Conservation (phyloP, 2,329 filamentous ascomycete genomes). For the Sordariomycetes sp. region DNA sequence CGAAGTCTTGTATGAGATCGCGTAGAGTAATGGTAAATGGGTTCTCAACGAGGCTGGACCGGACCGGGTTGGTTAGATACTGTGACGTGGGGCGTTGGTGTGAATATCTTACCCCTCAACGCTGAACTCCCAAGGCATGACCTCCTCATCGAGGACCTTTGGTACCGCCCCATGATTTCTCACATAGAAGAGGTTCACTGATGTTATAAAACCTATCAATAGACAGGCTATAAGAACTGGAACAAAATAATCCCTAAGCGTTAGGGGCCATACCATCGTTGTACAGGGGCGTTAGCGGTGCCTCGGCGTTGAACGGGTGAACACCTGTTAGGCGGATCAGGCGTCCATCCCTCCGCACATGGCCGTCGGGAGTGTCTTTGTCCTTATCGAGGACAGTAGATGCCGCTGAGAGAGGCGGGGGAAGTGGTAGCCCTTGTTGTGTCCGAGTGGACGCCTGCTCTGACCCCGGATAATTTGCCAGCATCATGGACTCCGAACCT, state of each 20-base stretch:
- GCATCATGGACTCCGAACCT: neutral
- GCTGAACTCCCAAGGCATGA: constrained; percentile 55
- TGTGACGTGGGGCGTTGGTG: neutral
- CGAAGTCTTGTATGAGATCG: constrained; percentile 60
- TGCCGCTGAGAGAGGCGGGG: neutral
- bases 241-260: neutral
- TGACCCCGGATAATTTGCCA: neutral
- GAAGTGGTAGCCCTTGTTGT: neutral
- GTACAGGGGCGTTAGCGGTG: constrained; percentile 66
- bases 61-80: too few relatives aligned
- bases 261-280: constrained; percentile 28
- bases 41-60: constrained; percentile 47
- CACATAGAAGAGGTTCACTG: constrained; percentile 81
- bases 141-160: constrained; percentile 55
- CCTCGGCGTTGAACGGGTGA: constrained; percentile 85
- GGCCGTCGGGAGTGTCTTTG: constrained; percentile 56
- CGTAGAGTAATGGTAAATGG: constrained; percentile 60
- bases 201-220: constrained; percentile 63
- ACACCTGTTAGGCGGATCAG: constrained; percentile 78
- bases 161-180: constrained; percentile 82
- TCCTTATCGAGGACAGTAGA: constrained; percentile 3
- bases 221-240: neutral
- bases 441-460: neutral
- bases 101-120: neutral
- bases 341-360: constrained; percentile 67